Evolutionary conservation across 1,284 basidiomycete genomes (phyloP), one percentile per base, ranked within the genome.

Genomic region (Leccinum fallax): DNA sequence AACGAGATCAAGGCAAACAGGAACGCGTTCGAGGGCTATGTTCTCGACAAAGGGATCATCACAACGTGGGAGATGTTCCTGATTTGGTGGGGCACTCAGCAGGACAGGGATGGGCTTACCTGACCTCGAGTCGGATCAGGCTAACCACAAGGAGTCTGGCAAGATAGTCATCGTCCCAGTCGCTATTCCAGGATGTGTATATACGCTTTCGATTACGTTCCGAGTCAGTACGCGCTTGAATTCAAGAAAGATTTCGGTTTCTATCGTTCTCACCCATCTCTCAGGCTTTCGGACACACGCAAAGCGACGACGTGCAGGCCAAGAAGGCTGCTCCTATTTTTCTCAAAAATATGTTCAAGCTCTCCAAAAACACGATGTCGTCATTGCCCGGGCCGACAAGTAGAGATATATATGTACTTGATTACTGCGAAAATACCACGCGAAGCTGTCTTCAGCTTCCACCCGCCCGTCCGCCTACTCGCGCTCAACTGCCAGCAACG

Each of bases 221-320:
- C 24, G 24, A 24, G 24, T 24, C 24, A 24, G 24, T 24, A 24
- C 24, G 24, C 24, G 24, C 24, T 43, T 10, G n/a, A 19, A 43
- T 43, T 56, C 65, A 94, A 92, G 93, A 32, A 99, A 99, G 81
- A 99, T 97, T 0, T 79, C 91, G 0, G 81, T 99, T 11, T 85
- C 92, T 0, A 78, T 97, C 5, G 94, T 94, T 0, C 83, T 99
- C 3, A 66, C 80, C 1, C 81, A 89, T 60, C 80, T 99, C 19
- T 21, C 19, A 21, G 19, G 19, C 1, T 97, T 95, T 94, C 63
- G 92, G 82, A 0, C 95, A 98, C 71, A 93, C 91, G 0, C 97
- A 99, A 74, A 94, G 91, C 69, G 97, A 99, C 76, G 93, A 98
- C 70, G 84, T 98, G 5, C 80, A 83, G 49, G 83, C 77, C 10